These are phyloP conservation scores for Novymonas esmeraldas DNA, from an alignment of 208 protist species.

Conservation along the genomic window DNA sequence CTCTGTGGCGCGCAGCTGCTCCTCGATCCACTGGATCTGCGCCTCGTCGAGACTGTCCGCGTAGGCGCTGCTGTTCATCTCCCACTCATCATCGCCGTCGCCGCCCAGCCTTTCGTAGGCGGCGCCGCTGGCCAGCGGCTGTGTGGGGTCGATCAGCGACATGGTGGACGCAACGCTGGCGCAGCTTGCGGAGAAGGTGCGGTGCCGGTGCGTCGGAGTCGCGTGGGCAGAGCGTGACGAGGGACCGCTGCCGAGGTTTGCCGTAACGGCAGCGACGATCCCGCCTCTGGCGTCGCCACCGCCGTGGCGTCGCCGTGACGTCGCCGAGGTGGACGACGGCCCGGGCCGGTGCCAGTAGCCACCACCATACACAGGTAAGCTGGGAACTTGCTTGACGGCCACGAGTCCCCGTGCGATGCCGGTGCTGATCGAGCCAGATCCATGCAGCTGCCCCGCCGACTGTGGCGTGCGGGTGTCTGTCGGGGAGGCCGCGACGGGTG, in stretches of 20 bases:
- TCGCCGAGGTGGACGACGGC: too few species aligned
- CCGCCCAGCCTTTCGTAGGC: conserved; percentile 19
- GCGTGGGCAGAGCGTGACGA: not conserved
- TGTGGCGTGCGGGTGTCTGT: not conserved
- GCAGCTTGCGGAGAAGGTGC: conserved; percentile 19
- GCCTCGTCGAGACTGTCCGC: conserved; percentile 80
- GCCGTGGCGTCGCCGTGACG: too few species aligned
- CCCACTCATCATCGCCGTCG: conserved; percentile 54
- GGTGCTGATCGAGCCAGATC: too few species aligned
- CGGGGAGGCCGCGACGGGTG: not conserved
- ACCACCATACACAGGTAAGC: conserved; percentile 21
- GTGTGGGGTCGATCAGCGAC: conserved; percentile 21
- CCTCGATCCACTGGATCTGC: conserved; percentile 79
- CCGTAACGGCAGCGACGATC: not conserved
- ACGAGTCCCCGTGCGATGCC: not conserved
- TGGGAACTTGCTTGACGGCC: not conserved
- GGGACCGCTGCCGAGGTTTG: conserved; percentile 4
- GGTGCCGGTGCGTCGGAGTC: not conserved
- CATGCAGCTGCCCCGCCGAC: not conserved
- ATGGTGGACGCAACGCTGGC: conserved; percentile 33
- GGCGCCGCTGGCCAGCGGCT: conserved; percentile 6
- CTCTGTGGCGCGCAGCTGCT: conserved; percentile 67
- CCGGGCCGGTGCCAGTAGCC: conserved; percentile 18
- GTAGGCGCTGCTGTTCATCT: conserved; percentile 82
- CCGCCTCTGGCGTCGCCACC: not conserved